Evolutionary conservation across 176 grass and related monocot species (phyloP).

Genomic region (Alopecurus myosuroides): DNA sequence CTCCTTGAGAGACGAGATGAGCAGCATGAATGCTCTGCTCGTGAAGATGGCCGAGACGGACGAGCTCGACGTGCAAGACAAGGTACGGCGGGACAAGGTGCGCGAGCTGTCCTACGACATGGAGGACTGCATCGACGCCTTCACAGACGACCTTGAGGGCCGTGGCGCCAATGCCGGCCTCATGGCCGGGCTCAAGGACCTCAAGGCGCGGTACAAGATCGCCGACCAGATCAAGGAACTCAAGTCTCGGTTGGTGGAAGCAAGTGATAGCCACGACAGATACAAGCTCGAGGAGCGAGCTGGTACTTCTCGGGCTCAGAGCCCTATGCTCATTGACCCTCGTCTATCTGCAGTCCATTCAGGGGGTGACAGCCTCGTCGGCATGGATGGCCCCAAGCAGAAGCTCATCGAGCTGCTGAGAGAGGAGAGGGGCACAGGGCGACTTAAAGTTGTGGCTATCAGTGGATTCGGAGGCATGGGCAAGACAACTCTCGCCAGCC

Average conservation of each 20-base stretch:
- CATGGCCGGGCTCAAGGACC: neutral
- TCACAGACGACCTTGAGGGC: neutral
- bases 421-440: neutral
- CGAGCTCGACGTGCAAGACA: neutral
- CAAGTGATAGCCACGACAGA: neutral
- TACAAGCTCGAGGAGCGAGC: neutral
- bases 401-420: neutral
- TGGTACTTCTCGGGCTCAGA: neutral
- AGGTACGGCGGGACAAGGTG: conserved; percentile 3
- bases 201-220: neutral
- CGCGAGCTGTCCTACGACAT: conserved; percentile 21
- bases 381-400: neutral
- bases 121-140: conserved; percentile 23
- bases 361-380: neutral
- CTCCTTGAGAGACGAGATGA: conserved; percentile 18
- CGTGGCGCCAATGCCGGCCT: neutral
- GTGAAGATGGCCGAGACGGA: neutral
- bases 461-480: conserved; percentile 9
- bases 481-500: conserved; percentile 5
- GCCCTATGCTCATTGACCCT: neutral
- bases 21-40: conserved; percentile 13
- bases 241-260: neutral
- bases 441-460: neutral
- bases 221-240: neutral
- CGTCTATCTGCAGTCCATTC: neutral